Evolutionary conservation across 768 basidiomycete species (phyloP).

Genomic region (Coprinopsis strossmayeri): DNA sequence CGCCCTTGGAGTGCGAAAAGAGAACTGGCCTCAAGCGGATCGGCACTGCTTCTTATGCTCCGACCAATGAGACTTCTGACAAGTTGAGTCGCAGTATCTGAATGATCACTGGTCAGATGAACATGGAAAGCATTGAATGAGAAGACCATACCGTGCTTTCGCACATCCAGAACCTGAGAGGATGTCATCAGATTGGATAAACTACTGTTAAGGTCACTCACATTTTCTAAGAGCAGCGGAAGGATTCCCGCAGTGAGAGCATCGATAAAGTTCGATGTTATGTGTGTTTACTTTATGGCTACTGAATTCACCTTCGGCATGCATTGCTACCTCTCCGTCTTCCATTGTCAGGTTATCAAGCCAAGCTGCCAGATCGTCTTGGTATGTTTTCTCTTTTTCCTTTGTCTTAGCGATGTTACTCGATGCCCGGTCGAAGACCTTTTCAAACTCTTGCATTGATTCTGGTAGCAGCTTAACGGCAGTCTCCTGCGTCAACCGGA

Average conservation of each 20-base stretch:
- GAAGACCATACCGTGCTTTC: conserved; percentile 1
- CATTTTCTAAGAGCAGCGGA: too few relatives aligned
- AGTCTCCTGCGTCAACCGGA: conserved; percentile 46
- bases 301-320: conserved; percentile 14
- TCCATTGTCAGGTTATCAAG: conserved; percentile 42
- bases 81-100: conserved; percentile 2
- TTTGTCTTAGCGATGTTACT: conserved; percentile 16
- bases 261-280: too few relatives aligned
- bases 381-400: conserved; percentile 27
- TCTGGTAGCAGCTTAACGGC: conserved; percentile 40
- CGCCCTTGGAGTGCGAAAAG: not conserved
- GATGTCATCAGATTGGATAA: too few relatives aligned
- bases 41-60: not conserved
- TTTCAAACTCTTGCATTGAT: conserved; percentile 42
- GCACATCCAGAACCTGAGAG: conserved; percentile 7
- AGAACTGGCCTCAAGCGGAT: not conserved
- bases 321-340: conserved; percentile 15
- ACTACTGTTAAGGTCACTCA: too few relatives aligned
- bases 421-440: conserved; percentile 30
- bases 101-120: not conserved
- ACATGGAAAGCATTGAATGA: not conserved
- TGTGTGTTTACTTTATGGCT: too few relatives aligned
- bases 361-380: conserved; percentile 57
- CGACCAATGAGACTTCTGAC: not conserved
- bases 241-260: too few relatives aligned